A percentile compares a stretch with the other conserved stretches of the same genome.
These are phyloP conservation scores for Rhodotorula glutinis DNA, from an alignment of 1,284 basidiomycete genomes.

Conservation along the genomic window DNA sequence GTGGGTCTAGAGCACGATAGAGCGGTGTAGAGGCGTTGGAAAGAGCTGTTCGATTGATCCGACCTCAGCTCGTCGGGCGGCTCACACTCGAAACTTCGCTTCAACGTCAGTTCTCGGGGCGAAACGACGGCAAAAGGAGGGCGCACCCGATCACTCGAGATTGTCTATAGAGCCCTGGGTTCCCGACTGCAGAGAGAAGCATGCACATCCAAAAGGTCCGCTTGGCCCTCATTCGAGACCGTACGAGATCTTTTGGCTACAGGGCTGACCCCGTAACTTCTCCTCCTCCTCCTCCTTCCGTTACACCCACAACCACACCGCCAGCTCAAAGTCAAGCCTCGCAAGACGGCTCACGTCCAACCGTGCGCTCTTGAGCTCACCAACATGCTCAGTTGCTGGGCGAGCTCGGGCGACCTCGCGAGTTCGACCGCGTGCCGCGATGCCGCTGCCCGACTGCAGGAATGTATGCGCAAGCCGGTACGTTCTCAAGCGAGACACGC, in stretches of 20 bases:
- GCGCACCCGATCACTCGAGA: no score
- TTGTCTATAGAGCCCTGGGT: no score
- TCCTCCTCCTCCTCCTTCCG: background rate
- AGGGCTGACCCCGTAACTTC: background rate
- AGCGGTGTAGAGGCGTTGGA: no score
- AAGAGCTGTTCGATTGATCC: no score
- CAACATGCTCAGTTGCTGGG: constrained; percentile 86
- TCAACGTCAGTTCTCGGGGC: no score
- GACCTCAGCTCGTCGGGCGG: no score
- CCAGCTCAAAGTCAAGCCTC: constrained; percentile 73
- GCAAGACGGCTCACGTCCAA: constrained; percentile 63
- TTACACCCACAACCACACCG: background rate
- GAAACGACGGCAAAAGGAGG: no score
- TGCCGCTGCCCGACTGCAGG: constrained; percentile 65
- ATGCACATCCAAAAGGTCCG: constrained; percentile 38
- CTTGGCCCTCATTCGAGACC: no score
- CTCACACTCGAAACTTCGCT: no score
- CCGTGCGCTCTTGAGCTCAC: constrained; percentile 73
- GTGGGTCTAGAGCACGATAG: no score
- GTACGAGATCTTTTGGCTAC: no score
- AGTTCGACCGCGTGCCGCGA: constrained; percentile 63
- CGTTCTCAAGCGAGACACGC: no score
- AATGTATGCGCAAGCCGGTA: constrained; percentile 83
- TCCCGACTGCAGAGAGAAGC: background rate
- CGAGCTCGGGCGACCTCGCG: constrained; percentile 69